These are phyloP conservation scores for Fremontodendron californicum DNA, from an alignment of 345 rosid genomes.

Conservation along the genomic window DNA sequence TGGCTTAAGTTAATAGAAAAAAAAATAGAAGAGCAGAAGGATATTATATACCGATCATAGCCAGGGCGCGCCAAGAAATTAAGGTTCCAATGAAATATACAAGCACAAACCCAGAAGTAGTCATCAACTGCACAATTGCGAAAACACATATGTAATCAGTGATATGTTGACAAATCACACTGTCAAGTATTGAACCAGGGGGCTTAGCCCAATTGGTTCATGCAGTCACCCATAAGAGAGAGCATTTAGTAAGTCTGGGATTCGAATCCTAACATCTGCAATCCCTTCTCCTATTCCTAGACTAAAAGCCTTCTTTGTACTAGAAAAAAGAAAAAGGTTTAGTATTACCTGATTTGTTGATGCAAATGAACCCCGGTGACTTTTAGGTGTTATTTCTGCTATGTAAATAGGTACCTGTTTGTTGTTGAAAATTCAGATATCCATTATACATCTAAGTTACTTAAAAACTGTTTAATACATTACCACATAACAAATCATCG, in stretches of 20 bases:
- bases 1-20: neutral
- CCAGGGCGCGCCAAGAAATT: slow-evolving; percentile 35
- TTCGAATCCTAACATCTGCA: too few species aligned
- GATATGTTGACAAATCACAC: neutral
- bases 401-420: slow-evolving; percentile 39
- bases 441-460: neutral
- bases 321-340: too few species aligned
- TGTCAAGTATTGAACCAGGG: too few species aligned
- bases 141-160: neutral
- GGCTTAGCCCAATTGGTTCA: too few species aligned
- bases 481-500: slow-evolving; percentile 37
- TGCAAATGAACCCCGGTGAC: slow-evolving; percentile 29
- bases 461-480: neutral
- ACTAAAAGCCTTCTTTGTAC: too few species aligned
- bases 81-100: slow-evolving; percentile 27
- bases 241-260: too few species aligned
- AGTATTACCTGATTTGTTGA: slow-evolving; percentile 23
- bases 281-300: too few species aligned
- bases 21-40: neutral
- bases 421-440: neutral
- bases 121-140: slow-evolving; percentile 21
- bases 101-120: slow-evolving; percentile 23
- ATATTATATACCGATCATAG: slow-evolving; percentile 30
- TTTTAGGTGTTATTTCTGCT: slow-evolving; percentile 43
- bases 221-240: too few species aligned